Evolutionary conservation across 495 filamentous ascomycete genomes (phyloP), one percentile per base, ranked within the genome.

Genomic region (Talaromyces ruber): DNA sequence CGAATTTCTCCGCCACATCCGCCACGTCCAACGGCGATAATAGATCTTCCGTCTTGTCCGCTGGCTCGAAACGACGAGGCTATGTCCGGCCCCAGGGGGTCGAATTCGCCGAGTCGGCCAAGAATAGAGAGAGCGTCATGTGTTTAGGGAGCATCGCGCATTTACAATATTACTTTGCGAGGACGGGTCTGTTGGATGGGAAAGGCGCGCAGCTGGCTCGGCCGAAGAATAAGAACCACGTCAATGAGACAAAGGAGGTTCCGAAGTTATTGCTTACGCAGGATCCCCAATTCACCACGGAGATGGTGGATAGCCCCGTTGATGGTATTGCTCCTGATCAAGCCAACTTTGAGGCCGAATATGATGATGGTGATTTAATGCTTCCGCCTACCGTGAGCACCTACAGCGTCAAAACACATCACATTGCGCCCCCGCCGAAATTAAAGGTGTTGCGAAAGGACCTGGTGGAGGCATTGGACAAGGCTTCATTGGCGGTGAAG

Each of bases 141-240:
- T 96, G 90, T 69, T 75, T 98, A 64, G 94, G 94, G 25, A 97
- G 92, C 70, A 98, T 98, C 67, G 91, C 93, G 53, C 94, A 98
- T 76, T 76, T 98, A 66, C 94, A 98, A 68, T 97, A 98, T 72
- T 98, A 98, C 72, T 98, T 98, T 72, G 93, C 94, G 39, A 82
- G 95, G 57, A 98, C 94, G 3, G 94, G 94, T 3, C 72, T 98
- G 58, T 72, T 98, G 54, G 94, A 98, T 68, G 92, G 93, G 37
- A 97, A 97, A 71, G 93, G 92, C 18, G 94, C 87, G 55, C 90
- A 92, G 62, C 75, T 93, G 59, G 85, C 87, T 7, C 88, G 89
- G 66, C 86, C 81, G 62, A 79, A 83, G 60, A 88, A 88, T 66
- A 82, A 79, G 62, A 84, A 81, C 65, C 66, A 65, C 11, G 68